phyloP scores from a whole-genome alignment of 352 stramenopile species.

The Hyaloperonospora brassicae region DNA sequence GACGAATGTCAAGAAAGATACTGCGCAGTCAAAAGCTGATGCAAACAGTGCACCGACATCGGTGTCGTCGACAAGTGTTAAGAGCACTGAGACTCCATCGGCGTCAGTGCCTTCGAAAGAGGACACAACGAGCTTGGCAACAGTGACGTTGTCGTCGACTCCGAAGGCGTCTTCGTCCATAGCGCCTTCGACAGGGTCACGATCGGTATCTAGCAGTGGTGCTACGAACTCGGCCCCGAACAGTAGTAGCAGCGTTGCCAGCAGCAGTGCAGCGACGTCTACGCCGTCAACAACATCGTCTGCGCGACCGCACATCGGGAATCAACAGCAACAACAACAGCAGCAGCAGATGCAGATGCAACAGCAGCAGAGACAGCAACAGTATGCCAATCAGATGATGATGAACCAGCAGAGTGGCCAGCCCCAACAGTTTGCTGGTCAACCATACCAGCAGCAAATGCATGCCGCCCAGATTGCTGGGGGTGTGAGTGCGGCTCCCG shows the following conservation, averaged over 20 bases:
- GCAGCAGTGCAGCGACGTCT: slow-evolving; percentile 18
- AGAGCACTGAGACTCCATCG: slow-evolving; percentile 11
- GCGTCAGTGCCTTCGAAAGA: slow-evolving; percentile 13
- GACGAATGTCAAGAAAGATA: slow-evolving; percentile 27
- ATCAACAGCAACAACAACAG: slow-evolving; percentile 34
- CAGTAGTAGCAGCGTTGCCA: slow-evolving; percentile 8
- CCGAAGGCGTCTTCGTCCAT: slow-evolving; percentile 14
- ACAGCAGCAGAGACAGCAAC: slow-evolving; percentile 41
- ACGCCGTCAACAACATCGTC: slow-evolving; percentile 44
- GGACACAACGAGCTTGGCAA: slow-evolving; percentile 9
- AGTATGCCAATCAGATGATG: slow-evolving; percentile 72
- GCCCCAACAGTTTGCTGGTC: slow-evolving; percentile 32
- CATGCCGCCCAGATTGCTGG: slow-evolving; percentile 30
- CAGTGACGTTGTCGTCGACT: slow-evolving; percentile 14
- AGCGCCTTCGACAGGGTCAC: slow-evolving; percentile 7
- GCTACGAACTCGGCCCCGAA: slow-evolving; percentile 8
- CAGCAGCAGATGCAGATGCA: slow-evolving; percentile 21
- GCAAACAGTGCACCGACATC: slow-evolving; percentile 4
- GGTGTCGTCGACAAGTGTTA: slow-evolving; percentile 11
- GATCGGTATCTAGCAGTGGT: slow-evolving; percentile 5
- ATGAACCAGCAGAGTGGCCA: slow-evolving; percentile 46
- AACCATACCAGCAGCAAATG: slow-evolving; percentile 48
- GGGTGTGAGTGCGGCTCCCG: slow-evolving; percentile 25
- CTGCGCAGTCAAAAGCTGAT: slow-evolving; percentile 25
- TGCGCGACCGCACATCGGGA: slow-evolving; percentile 62